Base-by-base conservation (phyloP, 768 basidiomycete genomes). In the Phaffia tasmanica region DNA sequence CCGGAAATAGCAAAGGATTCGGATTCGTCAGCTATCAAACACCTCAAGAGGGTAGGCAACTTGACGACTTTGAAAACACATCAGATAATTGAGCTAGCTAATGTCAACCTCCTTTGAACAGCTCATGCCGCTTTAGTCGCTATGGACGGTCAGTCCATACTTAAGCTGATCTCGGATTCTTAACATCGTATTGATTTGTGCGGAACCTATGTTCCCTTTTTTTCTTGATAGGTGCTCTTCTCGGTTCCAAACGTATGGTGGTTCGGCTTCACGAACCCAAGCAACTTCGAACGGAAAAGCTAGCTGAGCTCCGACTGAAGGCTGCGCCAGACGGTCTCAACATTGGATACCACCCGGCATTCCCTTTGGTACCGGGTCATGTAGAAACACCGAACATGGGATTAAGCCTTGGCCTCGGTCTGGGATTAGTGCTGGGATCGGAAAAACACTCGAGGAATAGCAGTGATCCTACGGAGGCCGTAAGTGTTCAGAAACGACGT, bases 261-360 rank as follows among this genome's bases (percentile, higher is more conserved):
- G 91, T 94, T 30, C 83, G 91, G 51, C 77, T 93, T 62, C 89
- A 93, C 71, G 91, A 93, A 76, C 90, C 89, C 11, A 92, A 90
- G 74, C 87, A 89, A 74, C 77, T 91, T n/a, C 82, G 91, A 25
- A 87, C 90, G 74, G 88, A 89, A 77, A 90, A 91, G 71, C 80
- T 91, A 11, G 88, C 88, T 18, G 85, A 86, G 64, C 81, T 46
- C 55, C 46, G 56, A 21, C 47, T 50, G 25, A 50, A 35, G 23
- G 59, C 49, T 30, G 23, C 54, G 27, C 27, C 14, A n/a, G n/a
- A n/a, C n/a, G n/a, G n/a, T n/a, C n/a, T n/a, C n/a, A n/a, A n/a
- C n/a, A n/a, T n/a, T n/a, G n/a, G n/a, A n/a, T n/a, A n/a, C n/a
- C n/a, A n/a, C n/a, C n/a, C n/a, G n/a, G n/a, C n/a, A n/a, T n/a